These are phyloP conservation scores for Fusarium lateritium DNA, from an alignment of 2,329 filamentous ascomycete genomes.

Conservation along the genomic window DNA sequence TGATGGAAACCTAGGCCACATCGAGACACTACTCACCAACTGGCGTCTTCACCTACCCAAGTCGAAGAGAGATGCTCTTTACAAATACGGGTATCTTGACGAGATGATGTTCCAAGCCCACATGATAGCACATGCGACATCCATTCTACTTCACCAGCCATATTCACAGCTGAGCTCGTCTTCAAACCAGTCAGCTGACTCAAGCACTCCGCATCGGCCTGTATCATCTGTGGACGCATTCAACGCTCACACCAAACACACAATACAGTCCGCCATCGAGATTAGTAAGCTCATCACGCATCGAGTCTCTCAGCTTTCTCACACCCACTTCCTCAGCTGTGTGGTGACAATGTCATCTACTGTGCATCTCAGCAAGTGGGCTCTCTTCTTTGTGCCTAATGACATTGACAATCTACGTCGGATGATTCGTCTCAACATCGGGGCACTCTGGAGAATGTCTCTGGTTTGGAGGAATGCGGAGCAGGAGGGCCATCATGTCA, in stretches of 20 bases:
- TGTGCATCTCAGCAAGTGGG: conserved; percentile 86
- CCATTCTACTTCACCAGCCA: conserved; percentile 85
- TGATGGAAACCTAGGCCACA: conserved; percentile 66
- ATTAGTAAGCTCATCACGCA: conserved; percentile 83
- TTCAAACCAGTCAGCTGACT: conserved; percentile 71
- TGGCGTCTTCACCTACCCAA: conserved; percentile 86
- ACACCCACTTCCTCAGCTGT: conserved; percentile 89
- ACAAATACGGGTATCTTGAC: conserved; percentile 80
- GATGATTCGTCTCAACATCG: conserved; percentile 83
- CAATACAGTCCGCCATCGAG: conserved; percentile 82
- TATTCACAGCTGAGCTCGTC: conserved; percentile 80
- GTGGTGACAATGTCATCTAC: conserved; percentile 84
- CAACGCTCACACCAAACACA: conserved; percentile 83
- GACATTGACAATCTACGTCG: conserved; percentile 79
- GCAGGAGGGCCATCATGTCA: conserved; percentile 80
- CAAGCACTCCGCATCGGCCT: conserved; percentile 74
- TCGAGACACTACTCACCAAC: conserved; percentile 72
- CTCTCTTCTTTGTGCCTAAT: conserved; percentile 70
- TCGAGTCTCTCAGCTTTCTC: conserved; percentile 77
- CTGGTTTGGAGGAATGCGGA: conserved; percentile 81
- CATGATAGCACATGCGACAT: conserved; percentile 78
- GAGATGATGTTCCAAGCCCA: conserved; percentile 94
- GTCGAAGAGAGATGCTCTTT: conserved; percentile 78
- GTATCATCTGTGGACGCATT: conserved; percentile 66
- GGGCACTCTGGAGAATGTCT: conserved; percentile 78